These are phyloP conservation scores for Grifola frondosa DNA, from an alignment of 1,284 basidiomycete genomes.

Conservation along the genomic window DNA sequence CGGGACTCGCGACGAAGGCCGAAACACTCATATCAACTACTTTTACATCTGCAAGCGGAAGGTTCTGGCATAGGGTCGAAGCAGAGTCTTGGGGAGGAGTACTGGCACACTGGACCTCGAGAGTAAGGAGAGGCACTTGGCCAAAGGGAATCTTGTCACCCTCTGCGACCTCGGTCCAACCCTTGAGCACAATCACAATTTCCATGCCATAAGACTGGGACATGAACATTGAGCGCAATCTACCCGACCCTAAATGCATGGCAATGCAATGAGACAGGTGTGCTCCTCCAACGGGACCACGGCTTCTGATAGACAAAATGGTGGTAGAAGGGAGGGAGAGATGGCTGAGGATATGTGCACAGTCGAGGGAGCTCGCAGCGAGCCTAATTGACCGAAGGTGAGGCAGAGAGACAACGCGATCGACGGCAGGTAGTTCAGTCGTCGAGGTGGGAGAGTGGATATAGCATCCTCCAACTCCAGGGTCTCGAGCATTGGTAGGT, in stretches of 20 bases:
- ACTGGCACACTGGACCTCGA: no score
- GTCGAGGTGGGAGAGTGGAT: slow-evolving; percentile 2
- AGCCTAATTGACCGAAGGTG: slow-evolving; percentile 1
- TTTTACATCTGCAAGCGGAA: background rate
- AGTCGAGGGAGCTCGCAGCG: slow-evolving; percentile 3
- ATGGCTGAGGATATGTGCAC: slow-evolving; percentile 13
- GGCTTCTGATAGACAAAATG: background rate
- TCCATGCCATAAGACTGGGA: background rate
- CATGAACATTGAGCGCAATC: background rate
- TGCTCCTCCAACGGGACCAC: background rate
- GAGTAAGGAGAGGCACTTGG: background rate
- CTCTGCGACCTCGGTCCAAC: background rate
- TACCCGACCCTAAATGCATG: no score
- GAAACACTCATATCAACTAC: no score
- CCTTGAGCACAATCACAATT: background rate
- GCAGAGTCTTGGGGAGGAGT: no score
- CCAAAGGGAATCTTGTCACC: background rate
- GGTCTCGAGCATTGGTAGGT: slow-evolving; percentile 1
- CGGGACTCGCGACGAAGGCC: no score
- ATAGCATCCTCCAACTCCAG: slow-evolving; percentile 11
- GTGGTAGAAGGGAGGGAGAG: slow-evolving; percentile 3
- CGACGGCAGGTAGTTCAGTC: background rate
- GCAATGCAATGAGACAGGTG: background rate
- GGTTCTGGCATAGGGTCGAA: slow-evolving; percentile 1
- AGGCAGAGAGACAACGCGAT: slow-evolving; percentile 4